Evolutionary conservation across 2,329 filamentous ascomycete genomes (phyloP).

Genomic region (Ascochyta lentis): DNA sequence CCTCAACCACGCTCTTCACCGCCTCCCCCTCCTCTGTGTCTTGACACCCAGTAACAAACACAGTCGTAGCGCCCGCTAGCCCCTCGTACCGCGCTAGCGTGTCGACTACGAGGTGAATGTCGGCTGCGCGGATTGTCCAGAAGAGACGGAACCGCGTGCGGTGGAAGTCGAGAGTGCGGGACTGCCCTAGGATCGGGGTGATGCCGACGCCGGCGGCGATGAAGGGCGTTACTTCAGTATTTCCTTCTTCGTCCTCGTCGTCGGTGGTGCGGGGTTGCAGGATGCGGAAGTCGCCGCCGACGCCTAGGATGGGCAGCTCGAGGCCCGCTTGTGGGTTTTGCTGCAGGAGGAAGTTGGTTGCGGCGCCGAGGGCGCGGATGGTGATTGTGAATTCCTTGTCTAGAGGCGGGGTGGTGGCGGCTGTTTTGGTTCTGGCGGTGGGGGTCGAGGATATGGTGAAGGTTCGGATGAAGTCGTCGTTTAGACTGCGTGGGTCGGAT

Average conservation of each 20-base stretch:
- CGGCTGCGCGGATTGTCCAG: slow-evolving; percentile 70
- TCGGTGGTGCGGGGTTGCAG: slow-evolving; percentile 29
- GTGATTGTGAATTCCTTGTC: slow-evolving; percentile 71
- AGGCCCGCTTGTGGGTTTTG: background rate
- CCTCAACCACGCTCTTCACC: slow-evolving; percentile 43
- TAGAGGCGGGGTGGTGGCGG: too few species aligned
- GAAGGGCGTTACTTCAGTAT: slow-evolving; percentile 59
- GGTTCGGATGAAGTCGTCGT: slow-evolving; percentile 83
- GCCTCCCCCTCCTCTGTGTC: slow-evolving; percentile 26
- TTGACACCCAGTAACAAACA: slow-evolving; percentile 69
- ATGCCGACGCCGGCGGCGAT: slow-evolving; percentile 83
- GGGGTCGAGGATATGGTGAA: slow-evolving; percentile 76
- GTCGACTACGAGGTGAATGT: slow-evolving; percentile 68
- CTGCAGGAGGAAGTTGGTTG: slow-evolving; percentile 57
- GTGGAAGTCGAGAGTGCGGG: background rate
- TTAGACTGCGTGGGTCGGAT: slow-evolving; percentile 77
- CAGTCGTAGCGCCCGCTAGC: slow-evolving; percentile 59
- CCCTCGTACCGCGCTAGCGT: slow-evolving; percentile 60
- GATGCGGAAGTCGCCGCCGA: slow-evolving; percentile 70
- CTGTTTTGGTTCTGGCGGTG: slow-evolving; percentile 29
- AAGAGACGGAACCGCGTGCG: slow-evolving; percentile 60
- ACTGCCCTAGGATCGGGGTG: slow-evolving; percentile 71
- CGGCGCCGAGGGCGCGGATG: slow-evolving; percentile 70
- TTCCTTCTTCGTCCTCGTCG: background rate
- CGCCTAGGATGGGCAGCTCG: slow-evolving; percentile 60